Evolutionary conservation across 495 filamentous ascomycete species (phyloP).

Genomic region (Penicillium malachiteum): DNA sequence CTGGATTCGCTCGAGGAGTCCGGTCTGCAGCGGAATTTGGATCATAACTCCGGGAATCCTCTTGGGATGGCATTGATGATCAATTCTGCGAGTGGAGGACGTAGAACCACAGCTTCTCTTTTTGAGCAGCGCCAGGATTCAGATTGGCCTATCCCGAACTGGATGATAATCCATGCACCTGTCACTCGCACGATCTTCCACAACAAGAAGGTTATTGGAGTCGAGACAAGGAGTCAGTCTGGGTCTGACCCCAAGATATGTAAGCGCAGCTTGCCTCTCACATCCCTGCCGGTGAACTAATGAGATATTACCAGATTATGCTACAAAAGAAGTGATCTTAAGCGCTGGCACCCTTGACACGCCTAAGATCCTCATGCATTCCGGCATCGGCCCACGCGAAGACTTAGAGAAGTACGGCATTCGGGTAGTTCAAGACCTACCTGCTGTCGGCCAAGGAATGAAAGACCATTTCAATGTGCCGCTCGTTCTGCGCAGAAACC

Average conservation of each 20-base stretch:
- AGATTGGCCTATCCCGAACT: conserved; percentile 14
- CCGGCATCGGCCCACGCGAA: conserved; percentile 57
- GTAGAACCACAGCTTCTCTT: conserved; percentile 52
- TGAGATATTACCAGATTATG: conserved; percentile 23
- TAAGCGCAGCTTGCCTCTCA: conserved; percentile 10
- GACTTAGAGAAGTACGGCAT: conserved; percentile 56
- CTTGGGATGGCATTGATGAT: conserved; percentile 53
- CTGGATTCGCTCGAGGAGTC: conserved; percentile 45
- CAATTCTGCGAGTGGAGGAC: conserved; percentile 47
- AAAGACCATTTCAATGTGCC: conserved; percentile 49
- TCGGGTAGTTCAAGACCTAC: conserved; percentile 45
- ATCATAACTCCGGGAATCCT: conserved; percentile 61
- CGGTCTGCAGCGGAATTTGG: conserved; percentile 49
- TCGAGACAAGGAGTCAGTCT: conserved; percentile 29
- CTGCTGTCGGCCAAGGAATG: conserved; percentile 57
- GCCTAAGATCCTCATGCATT: conserved; percentile 63
- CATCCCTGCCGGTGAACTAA: not conserved
- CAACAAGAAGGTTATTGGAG: conserved; percentile 51
- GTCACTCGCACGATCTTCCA: conserved; percentile 45
- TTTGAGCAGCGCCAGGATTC: conserved; percentile 22
- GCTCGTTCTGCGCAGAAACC: conserved; percentile 23
- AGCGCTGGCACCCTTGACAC: conserved; percentile 56
- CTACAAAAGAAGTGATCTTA: conserved; percentile 58
- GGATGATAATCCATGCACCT: conserved; percentile 30
- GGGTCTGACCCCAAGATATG: conserved; percentile 14